phyloP scores from a whole-genome alignment of 208 protist species.

The Wallacemonas sp. region DNA sequence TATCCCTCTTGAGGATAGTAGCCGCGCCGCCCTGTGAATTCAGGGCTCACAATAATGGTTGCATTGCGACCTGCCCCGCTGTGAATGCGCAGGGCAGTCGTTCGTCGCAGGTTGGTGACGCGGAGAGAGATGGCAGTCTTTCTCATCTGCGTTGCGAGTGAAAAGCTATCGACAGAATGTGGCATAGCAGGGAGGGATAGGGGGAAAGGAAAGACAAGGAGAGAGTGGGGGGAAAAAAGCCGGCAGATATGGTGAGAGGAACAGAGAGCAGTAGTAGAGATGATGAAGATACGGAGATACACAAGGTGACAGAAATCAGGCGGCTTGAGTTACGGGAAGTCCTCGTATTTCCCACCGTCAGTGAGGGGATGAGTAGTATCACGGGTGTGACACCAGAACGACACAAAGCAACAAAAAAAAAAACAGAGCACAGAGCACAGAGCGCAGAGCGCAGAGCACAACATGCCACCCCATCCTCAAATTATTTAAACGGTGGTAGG shows the following conservation, averaged over 20 bases:
- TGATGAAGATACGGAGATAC: too few relatives aligned
- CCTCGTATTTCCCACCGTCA: too few relatives aligned
- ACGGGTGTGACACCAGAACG: too few relatives aligned
- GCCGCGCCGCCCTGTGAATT: constrained; percentile 26
- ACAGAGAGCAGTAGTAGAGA: background rate
- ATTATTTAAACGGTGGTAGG: too few relatives aligned
- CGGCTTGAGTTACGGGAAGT: too few relatives aligned
- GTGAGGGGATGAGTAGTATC: too few relatives aligned
- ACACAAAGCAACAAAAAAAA: too few relatives aligned
- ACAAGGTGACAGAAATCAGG: too few relatives aligned
- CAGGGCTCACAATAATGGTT: constrained; percentile 30
- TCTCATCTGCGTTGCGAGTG: constrained; percentile 4
- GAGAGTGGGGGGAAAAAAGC: background rate
- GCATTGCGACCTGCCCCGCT: constrained; percentile 7
- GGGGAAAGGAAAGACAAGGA: constrained; percentile 15
- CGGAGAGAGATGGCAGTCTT: constrained; percentile 15
- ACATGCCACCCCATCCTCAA: too few relatives aligned
- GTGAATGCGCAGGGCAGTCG: constrained; percentile 10
- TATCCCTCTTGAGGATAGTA: constrained; percentile 35
- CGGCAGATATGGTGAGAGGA: background rate
- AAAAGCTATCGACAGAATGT: background rate
- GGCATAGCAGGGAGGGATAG: background rate
- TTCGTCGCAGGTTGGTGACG: constrained; percentile 6
- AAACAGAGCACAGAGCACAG: too few relatives aligned
- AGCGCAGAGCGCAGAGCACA: too few relatives aligned